Evolutionary conservation across 2,329 filamentous ascomycete species (phyloP).

Genomic region (Chlorencoelia australis): DNA sequence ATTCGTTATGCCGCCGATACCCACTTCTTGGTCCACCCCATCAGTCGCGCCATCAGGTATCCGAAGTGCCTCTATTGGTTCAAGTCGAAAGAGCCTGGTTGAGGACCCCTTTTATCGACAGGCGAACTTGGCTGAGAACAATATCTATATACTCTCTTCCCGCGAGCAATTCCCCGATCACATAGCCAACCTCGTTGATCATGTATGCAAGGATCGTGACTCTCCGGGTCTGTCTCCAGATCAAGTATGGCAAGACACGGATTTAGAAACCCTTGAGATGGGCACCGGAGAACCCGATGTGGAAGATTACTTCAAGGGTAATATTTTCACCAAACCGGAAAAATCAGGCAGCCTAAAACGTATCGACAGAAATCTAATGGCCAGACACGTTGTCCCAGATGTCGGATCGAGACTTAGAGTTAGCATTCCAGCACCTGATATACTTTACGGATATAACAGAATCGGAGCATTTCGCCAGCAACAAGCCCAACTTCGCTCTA

Average conservation of each 20-base stretch:
- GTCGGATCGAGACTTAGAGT: too few species aligned
- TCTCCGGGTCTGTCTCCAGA: constrained; percentile 15
- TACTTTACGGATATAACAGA: too few species aligned
- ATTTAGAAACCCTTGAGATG: constrained; percentile 10
- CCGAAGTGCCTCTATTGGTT: constrained; percentile 12
- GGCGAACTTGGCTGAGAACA: constrained; percentile 18
- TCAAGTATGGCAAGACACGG: constrained; percentile 9
- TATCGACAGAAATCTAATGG: neutral
- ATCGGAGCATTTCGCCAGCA: constrained; percentile 14
- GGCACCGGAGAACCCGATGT: neutral
- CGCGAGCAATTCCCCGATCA: constrained; percentile 13
- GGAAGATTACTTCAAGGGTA: neutral
- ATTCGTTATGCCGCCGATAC: too few species aligned
- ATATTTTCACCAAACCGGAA: neutral
- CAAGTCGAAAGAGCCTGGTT: constrained; percentile 18
- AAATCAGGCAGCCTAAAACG: neutral
- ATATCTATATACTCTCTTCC: constrained; percentile 15
- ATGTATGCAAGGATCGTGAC: constrained; percentile 12
- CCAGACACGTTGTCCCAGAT: neutral
- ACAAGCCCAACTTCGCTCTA: too few species aligned
- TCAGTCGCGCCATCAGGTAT: constrained; percentile 10
- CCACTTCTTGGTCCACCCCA: too few species aligned
- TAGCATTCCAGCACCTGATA: too few species aligned
- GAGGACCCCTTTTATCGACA: constrained; percentile 16
- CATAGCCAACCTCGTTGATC: constrained; percentile 12